Evolutionary conservation across 768 basidiomycete species (phyloP).

Genomic region (Pleurotus pulmonarius): DNA sequence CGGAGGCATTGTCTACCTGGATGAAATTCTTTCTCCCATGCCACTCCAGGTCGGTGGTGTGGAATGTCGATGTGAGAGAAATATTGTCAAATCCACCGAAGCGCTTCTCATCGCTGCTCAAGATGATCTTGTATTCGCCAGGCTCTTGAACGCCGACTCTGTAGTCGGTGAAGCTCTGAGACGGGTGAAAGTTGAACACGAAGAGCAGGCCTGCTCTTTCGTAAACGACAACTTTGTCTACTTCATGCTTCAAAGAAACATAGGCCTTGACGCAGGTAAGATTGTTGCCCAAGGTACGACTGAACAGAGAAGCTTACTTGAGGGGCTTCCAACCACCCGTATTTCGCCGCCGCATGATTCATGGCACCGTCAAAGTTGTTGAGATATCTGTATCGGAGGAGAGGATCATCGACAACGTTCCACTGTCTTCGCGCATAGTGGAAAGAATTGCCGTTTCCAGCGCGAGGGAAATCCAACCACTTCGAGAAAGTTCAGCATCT

Average conservation of each 20-base stretch:
- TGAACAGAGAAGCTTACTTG: conserved; percentile 47
- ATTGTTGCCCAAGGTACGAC: neutral
- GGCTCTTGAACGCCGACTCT: conserved; percentile 83
- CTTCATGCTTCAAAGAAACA: conserved; percentile 91
- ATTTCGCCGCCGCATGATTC: conserved; percentile 80
- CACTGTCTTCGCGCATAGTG: conserved; percentile 96
- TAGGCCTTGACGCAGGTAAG: conserved; percentile 54
- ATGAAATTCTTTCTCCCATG: conserved; percentile 88
- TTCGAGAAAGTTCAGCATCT: conserved; percentile 22
- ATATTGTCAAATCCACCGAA: conserved; percentile 93
- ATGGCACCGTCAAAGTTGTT: conserved; percentile 92
- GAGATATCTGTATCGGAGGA: conserved; percentile 90
- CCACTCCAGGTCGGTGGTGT: conserved; percentile 88
- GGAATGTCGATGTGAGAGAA: conserved; percentile 54
- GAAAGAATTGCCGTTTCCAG: conserved; percentile 94
- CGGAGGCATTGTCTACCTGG: conserved; percentile 49
- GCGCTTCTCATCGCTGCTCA: conserved; percentile 80
- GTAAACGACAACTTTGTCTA: conserved; percentile 89
- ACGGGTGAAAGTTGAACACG: conserved; percentile 96
- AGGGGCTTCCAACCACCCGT: conserved; percentile 79
- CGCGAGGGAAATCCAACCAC: conserved; percentile 99
- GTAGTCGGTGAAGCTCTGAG: conserved; percentile 90
- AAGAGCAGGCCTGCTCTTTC: conserved; percentile 94
- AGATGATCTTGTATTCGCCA: conserved; percentile 79
- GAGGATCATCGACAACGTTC: conserved; percentile 84